Conservation (phyloP, 1,284 basidiomycete genomes). For the Meira miltonrushii region DNA sequence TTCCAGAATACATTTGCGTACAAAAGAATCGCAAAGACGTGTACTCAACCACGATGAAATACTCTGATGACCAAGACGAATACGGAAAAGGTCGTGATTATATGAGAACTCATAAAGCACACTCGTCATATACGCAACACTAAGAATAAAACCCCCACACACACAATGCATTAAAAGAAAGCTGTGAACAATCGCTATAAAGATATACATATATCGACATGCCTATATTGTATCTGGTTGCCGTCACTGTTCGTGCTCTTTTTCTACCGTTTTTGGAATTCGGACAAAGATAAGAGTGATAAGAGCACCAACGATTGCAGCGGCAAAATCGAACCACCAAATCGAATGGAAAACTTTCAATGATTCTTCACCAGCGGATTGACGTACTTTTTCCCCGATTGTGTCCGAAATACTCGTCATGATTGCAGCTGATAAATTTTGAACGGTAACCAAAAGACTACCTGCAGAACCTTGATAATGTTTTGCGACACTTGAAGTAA, state of each 20-base stretch:
- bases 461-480: conserved; percentile 25
- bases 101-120: too few species aligned
- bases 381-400: conserved; percentile 15
- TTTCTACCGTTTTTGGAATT: conserved; percentile 23
- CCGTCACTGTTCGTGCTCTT: conserved; percentile 16
- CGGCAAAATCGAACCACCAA: conserved; percentile 22
- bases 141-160: too few species aligned
- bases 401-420: conserved; percentile 21
- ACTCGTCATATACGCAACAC: too few species aligned
- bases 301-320: conserved; percentile 8
- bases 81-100: too few species aligned
- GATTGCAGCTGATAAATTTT: conserved; percentile 23
- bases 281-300: conserved; percentile 14
- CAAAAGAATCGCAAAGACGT: too few species aligned
- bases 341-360: conserved; percentile 10
- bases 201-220: too few species aligned
- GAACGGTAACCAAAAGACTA: conserved; percentile 21
- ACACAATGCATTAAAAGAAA: too few species aligned
- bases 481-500: conserved; percentile 18
- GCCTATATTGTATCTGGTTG: too few species aligned
- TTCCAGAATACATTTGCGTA: too few species aligned
- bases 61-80: too few species aligned
- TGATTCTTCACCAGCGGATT: neutral
- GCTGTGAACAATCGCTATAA: too few species aligned
- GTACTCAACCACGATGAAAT: too few species aligned